Evolutionary conservation across 345 rosid species (phyloP).

Genomic region (rapeseed (Brassica napus)): Da-Ae NC_063447.1:7506501-7507000

Average conservation of each 20-base stretch:
- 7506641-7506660: conserved; percentile 51
- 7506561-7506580: conserved; percentile 39
- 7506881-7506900: too few species aligned
- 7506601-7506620: conserved; percentile 46
- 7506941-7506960: too few species aligned
- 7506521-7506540: conserved; percentile 43
- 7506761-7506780: not conserved
- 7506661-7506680: conserved; percentile 37
- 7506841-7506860: too few species aligned
- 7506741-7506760: conserved; percentile 1
- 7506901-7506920: too few species aligned
- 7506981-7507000: too few species aligned
- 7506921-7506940: too few species aligned
- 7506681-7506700: conserved; percentile 13
- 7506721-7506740: conserved; percentile 4
- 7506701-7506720: conserved; percentile 20
- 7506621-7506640: conserved; percentile 56
- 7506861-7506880: too few species aligned
- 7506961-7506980: too few species aligned
- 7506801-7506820: too few species aligned
- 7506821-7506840: too few species aligned
- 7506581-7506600: conserved; percentile 45
- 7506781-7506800: too few species aligned
- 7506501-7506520: conserved; percentile 27
- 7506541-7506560: conserved; percentile 44